phyloP scores from a whole-genome alignment of 352 stramenopile genomes.

The Globisporangium paddicum region DNA sequence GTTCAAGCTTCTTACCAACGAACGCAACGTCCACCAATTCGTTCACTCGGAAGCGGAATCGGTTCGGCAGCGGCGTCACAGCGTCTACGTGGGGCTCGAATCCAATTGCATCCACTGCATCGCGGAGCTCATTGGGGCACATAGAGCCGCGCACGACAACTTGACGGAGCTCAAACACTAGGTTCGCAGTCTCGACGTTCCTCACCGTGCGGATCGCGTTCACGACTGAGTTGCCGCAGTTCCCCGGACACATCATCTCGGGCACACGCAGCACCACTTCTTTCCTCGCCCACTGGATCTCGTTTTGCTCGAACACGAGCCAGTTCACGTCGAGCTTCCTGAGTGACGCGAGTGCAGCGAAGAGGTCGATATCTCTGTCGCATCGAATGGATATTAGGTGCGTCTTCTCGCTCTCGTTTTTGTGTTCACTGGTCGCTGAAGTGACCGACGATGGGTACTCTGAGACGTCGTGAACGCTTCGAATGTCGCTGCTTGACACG shows the following conservation, averaged over 20 bases:
- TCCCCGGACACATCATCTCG: slow-evolving; percentile 81
- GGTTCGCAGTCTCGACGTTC: slow-evolving; percentile 38
- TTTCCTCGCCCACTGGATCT: slow-evolving; percentile 43
- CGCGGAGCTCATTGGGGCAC: slow-evolving; percentile 28
- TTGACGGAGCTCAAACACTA: slow-evolving; percentile 57
- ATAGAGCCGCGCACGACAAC: slow-evolving; percentile 56
- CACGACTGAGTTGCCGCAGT: slow-evolving; percentile 71
- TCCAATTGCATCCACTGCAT: slow-evolving; percentile 42
- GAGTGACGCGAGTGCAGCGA: slow-evolving; percentile 19
- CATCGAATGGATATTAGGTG: slow-evolving; percentile 29
- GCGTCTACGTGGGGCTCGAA: slow-evolving; percentile 49
- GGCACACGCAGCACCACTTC: slow-evolving; percentile 60
- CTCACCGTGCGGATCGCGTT: slow-evolving; percentile 42
- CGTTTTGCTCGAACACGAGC: slow-evolving; percentile 30
- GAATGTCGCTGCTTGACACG: slow-evolving; percentile 24
- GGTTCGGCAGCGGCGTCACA: slow-evolving; percentile 33
- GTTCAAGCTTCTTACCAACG: slow-evolving; percentile 14
- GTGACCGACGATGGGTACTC: slow-evolving; percentile 2
- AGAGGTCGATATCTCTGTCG: slow-evolving; percentile 22
- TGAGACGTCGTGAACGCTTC: slow-evolving; percentile 39
- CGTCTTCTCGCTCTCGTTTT: not conserved
- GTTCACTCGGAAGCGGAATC: slow-evolving; percentile 48
- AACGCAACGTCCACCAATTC: slow-evolving; percentile 7
- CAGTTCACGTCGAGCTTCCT: slow-evolving; percentile 24
- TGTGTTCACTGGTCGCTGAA: not conserved